Evolutionary conservation across 1,139 yeast genomes (phyloP).

Genomic region (Chernovozyma aurita): DNA sequence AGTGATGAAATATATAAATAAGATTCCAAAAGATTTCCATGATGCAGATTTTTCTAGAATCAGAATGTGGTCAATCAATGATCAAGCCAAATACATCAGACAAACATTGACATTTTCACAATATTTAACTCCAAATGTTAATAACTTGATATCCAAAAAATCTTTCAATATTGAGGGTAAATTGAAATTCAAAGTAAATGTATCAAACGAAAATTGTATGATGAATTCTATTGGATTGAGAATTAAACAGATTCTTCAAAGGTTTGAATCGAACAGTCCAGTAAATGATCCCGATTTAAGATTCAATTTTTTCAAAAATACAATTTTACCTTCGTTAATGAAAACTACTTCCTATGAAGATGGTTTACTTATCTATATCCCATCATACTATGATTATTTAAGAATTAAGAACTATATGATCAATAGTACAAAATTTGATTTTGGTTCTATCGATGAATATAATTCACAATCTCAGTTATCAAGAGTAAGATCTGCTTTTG

Average conservation of each 20-base stretch:
- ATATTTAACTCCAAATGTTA: slow-evolving; percentile 76
- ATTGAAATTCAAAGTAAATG: slow-evolving; percentile 46
- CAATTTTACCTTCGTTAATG: slow-evolving; percentile 64
- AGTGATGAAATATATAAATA: slow-evolving; percentile 67
- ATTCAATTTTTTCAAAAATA: slow-evolving; percentile 73
- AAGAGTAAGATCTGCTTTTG: slow-evolving; percentile 66
- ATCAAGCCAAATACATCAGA: slow-evolving; percentile 67
- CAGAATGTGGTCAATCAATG: slow-evolving; percentile 89
- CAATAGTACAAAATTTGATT: slow-evolving; percentile 55
- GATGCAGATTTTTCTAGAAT: slow-evolving; percentile 91
- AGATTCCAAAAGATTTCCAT: slow-evolving; percentile 69
- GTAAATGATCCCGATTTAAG: slow-evolving; percentile 72
- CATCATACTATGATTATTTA: slow-evolving; percentile 83
- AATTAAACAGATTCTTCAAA: slow-evolving; percentile 68
- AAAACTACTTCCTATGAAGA: slow-evolving; percentile 55
- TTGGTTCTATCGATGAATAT: slow-evolving; percentile 79
- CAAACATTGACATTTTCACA: slow-evolving; percentile 77
- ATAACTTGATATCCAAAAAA: slow-evolving; percentile 53
- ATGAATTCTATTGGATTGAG: slow-evolving; percentile 52
- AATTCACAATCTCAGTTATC: slow-evolving; percentile 66
- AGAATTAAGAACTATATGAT: slow-evolving; percentile 71
- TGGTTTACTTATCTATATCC: slow-evolving; percentile 77
- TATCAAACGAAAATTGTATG: slow-evolving; percentile 35
- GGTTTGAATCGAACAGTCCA: slow-evolving; percentile 59
- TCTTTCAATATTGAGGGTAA: slow-evolving; percentile 67